These are phyloP conservation scores for Petunia axillaris DNA, from an alignment of 257 asterid species.

Conservation along the genomic window DNA sequence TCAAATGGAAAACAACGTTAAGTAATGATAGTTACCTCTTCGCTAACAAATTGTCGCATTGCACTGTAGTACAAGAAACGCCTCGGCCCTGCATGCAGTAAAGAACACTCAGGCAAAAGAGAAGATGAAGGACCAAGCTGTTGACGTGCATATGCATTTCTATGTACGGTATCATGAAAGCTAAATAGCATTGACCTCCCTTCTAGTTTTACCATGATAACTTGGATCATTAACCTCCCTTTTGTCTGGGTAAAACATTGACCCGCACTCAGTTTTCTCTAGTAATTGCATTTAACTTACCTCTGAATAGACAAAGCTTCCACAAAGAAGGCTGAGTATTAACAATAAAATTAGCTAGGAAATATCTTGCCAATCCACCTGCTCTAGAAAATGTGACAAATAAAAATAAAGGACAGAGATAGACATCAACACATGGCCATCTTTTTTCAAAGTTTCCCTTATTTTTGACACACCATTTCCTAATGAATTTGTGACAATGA, in stretches of 20 bases:
- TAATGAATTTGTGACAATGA: slow-evolving; percentile 2
- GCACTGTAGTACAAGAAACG: slow-evolving; percentile 69
- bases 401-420: background rate
- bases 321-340: slow-evolving; percentile 1
- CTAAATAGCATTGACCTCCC: background rate
- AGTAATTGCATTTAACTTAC: slow-evolving; percentile 1
- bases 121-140: slow-evolving; percentile 25
- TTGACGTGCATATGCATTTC: background rate
- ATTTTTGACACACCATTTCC: background rate
- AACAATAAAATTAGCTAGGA: background rate
- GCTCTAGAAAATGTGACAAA: background rate
- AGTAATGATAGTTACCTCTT: slow-evolving; percentile 59
- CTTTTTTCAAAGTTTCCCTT: background rate
- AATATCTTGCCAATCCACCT: slow-evolving; percentile 3
- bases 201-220: background rate
- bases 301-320: background rate
- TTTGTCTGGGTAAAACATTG: slow-evolving; percentile 18
- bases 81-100: slow-evolving; percentile 64
- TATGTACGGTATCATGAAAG: background rate
- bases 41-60: slow-evolving; percentile 62
- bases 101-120: slow-evolving; percentile 33
- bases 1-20: background rate
- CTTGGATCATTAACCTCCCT: slow-evolving; percentile 14
- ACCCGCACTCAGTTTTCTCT: background rate
- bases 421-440: background rate